phyloP scores from a whole-genome alignment of 2,329 filamentous ascomycete genomes.

The Ilyonectria destructans region DNA sequence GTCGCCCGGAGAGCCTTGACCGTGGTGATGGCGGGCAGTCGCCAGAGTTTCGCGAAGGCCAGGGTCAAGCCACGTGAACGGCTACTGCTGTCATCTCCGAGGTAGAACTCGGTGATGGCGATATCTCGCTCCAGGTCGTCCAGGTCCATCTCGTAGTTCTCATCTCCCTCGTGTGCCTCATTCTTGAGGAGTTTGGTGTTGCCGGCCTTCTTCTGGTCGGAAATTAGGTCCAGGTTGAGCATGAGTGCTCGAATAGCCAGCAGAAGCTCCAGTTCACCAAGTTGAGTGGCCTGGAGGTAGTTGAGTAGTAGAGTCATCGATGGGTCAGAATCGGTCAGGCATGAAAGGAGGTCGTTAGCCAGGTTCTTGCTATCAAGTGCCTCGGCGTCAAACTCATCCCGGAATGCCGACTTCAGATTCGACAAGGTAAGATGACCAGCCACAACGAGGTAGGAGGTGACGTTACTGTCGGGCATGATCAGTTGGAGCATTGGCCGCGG shows the following conservation, averaged over 20 bases:
- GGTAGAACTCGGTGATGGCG: conserved; percentile 77
- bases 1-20: conserved; percentile 75
- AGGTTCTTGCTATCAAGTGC: conserved; percentile 63
- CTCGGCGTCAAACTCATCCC: conserved; percentile 63
- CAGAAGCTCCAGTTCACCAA: conserved; percentile 78
- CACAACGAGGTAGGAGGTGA: conserved; percentile 72
- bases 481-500: conserved; percentile 53
- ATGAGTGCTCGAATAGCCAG: conserved; percentile 78
- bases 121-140: conserved; percentile 77
- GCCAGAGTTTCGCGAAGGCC: conserved; percentile 79
- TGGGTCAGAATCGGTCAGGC: conserved; percentile 77
- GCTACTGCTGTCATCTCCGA: conserved; percentile 75
- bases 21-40: conserved; percentile 73
- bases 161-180: conserved; percentile 49
- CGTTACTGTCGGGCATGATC: conserved; percentile 67
- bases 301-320: conserved; percentile 78
- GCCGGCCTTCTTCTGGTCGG: conserved; percentile 56
- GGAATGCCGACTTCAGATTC: conserved; percentile 73
- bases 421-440: conserved; percentile 74
- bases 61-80: conserved; percentile 77
- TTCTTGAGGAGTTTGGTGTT: conserved; percentile 53
- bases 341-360: conserved; percentile 74
- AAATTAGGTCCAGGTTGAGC: conserved; percentile 76
- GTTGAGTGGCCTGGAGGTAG: conserved; percentile 76
- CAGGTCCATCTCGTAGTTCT: conserved; percentile 68